Base-by-base conservation (phyloP, 1,284 basidiomycete species). In the Grifola frondosa region DNA sequence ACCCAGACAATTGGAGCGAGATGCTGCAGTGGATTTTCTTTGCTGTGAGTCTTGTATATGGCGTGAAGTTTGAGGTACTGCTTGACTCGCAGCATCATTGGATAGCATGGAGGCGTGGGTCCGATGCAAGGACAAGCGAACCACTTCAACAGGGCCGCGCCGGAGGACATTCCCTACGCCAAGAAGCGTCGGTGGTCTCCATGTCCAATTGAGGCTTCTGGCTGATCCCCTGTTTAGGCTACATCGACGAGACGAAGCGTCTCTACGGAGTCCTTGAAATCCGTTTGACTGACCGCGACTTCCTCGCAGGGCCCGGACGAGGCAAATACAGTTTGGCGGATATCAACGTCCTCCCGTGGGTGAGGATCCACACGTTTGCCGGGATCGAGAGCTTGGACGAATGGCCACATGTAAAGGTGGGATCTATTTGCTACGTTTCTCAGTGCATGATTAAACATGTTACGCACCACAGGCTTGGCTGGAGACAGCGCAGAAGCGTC, bases 1-100 rank as follows among this genome's bases (percentile, higher is more conserved):
- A 68, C 22, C 55, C 68, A 13, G 54, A 67, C 42, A 59, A 65
- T 50, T 69, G 75, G 54, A 81, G 78, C 57, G 75, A 83, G 61
- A 73, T 80, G 61, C 58, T 87, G 15, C 84, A 87, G 57, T 92
- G 88, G 89, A 81, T 91, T 35, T 88, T 90, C 67, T 91, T 87
- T 53, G 73, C 76, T 28, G 79, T 80, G 54, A 50, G 77, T 59
- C 8, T 20, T 15, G 6, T 5, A 16, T 21, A n/a, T 12, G 6
- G 13, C n/a, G 6, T 17, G n/a, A 9, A 31, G 13, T 10, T 8
- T 22, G 5, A 10, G 17, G 6, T 29, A 40, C n/a, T 35, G 7
- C n/a, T 7, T 23, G 13, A 46, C 26, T 37, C 28, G 20, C 22
- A 13, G 11, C 21, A 37, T 22, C n/a, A 16, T 30, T 11, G 17